Evolutionary conservation across 2,329 filamentous ascomycete species (phyloP), one percentile per base, ranked within the genome.

Genomic region (Trichoderma citrinoviride): DNA sequence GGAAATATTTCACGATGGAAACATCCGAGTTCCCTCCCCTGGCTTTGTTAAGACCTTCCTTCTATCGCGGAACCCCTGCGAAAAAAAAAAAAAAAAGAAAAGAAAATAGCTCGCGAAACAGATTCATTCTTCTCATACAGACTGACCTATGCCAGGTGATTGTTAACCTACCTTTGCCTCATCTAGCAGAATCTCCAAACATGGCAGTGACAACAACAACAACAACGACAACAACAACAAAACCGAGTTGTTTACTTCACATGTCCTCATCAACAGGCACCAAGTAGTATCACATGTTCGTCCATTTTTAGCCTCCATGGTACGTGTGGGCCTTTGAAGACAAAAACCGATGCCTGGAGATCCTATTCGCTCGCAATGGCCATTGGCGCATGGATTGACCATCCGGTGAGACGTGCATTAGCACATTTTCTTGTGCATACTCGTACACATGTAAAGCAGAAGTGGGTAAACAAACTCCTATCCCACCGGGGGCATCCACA

Each of bases 351-450:
- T 27, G 47, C 25, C 37, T 14, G 7, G 15, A 17, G 37, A 25
- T 61, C 21, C 58, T 53, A 52, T 61, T 53, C 46, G 58, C 23
- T 23, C 23, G 58, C 33, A 25, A 14, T n/a, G n/a, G n/a, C n/a
- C n/a, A 27, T 41, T 37, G 10, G 23, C 23, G 58, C 47, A 61
- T 52, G 33, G 40, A 61, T 52, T 53, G 58, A n/a, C 19, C 52
- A 52, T 50, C 57, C 29, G 43, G 57, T 61, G 52, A 61, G 57
- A 61, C 57, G 29, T 61, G 58, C 58, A 61, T 61, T 61, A 61
- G 58, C 47, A 49, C 56, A 29, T 44, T 25, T 37, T 37, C 10
- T 14, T 5, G 29, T 33, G 8, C 29, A 33, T 37, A 5, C 10
- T n/a, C n/a, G n/a, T n/a, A n/a, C n/a, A n/a, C n/a, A n/a, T n/a